These are phyloP conservation scores for Moesziomyces aphidis DNA, from an alignment of 1,284 basidiomycete genomes.

Conservation along the genomic window DNA sequence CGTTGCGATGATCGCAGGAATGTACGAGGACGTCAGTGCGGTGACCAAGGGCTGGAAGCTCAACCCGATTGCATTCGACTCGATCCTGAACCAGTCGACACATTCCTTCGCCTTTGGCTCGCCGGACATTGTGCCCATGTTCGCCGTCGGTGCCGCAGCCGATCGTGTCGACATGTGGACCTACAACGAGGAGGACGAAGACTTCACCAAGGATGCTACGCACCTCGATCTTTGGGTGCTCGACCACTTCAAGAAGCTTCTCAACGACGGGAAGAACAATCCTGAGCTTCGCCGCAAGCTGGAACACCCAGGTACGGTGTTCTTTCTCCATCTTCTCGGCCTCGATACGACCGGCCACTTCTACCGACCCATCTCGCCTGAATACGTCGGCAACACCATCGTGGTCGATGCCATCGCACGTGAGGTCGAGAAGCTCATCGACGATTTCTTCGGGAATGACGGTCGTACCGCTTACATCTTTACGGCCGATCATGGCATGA, in stretches of 20 bases:
- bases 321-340: slow-evolving; percentile 87
- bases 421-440: slow-evolving; percentile 76
- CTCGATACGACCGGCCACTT: slow-evolving; percentile 89
- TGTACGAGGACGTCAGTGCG: slow-evolving; percentile 92
- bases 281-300: slow-evolving; percentile 71
- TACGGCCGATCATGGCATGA: slow-evolving; percentile 93
- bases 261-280: slow-evolving; percentile 36
- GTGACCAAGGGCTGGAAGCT: slow-evolving; percentile 90
- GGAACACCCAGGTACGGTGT: slow-evolving; percentile 74
- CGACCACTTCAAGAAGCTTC: slow-evolving; percentile 74
- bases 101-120: slow-evolving; percentile 86
- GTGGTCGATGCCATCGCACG: slow-evolving; percentile 83
- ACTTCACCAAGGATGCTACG: slow-evolving; percentile 75
- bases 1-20: slow-evolving; percentile 88
- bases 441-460: slow-evolving; percentile 74
- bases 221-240: slow-evolving; percentile 83
- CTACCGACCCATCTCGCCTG: slow-evolving; percentile 85
- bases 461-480: slow-evolving; percentile 81
- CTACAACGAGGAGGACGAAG: slow-evolving; percentile 80
- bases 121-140: slow-evolving; percentile 91
- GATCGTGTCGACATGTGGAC: slow-evolving; percentile 81
- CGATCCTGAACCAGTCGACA: slow-evolving; percentile 85
- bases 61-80: slow-evolving; percentile 90
- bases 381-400: slow-evolving; percentile 87
- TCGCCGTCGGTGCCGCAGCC: slow-evolving; percentile 76